A percentile compares a stretch with the other conserved stretches of the same genome.
phyloP scores from a whole-genome alignment of 805 yeast species.

The Lachancea sp. region DNA sequence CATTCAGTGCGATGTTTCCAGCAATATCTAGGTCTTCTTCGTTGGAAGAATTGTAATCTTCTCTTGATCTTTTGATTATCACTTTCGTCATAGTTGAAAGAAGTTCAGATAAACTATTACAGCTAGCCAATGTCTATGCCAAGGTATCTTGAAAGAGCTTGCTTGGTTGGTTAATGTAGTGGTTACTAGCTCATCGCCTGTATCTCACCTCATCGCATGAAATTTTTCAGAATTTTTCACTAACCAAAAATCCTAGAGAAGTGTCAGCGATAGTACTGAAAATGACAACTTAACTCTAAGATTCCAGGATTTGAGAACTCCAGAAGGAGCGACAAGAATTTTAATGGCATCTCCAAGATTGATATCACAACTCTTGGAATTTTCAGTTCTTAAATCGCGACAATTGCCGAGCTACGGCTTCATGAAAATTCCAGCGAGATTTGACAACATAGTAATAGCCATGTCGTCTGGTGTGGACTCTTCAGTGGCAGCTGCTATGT shows the following conservation, averaged over 20 bases:
- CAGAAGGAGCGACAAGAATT: not conserved
- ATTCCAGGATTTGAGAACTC: too few species aligned
- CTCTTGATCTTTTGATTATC: slow-evolving; percentile 1
- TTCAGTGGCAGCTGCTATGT: slow-evolving; percentile 73
- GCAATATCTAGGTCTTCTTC: slow-evolving; percentile 53
- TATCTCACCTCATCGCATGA: slow-evolving; percentile 10
- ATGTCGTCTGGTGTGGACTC: slow-evolving; percentile 98
- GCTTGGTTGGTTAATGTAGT: not conserved
- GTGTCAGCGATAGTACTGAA: not conserved
- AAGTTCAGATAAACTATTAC: not conserved
- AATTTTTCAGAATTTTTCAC: slow-evolving; percentile 7
- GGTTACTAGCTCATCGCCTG: slow-evolving; percentile 2
- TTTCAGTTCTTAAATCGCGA: slow-evolving; percentile 8
- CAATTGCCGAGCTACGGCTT: slow-evolving; percentile 13
- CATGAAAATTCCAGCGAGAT: slow-evolving; percentile 35
- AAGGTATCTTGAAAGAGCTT: not conserved
- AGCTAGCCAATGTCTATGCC: too few species aligned
- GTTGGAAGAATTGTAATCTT: slow-evolving; percentile 25
- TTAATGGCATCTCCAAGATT: not conserved
- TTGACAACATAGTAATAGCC: slow-evolving; percentile 71
- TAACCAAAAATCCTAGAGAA: not conserved
- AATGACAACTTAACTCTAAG: too few species aligned
- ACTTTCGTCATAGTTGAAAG: slow-evolving; percentile 1
- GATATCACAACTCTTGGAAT: not conserved
- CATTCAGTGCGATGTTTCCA: slow-evolving; percentile 46